These are phyloP conservation scores for Capronia americana DNA, from an alignment of 2,329 filamentous ascomycete species.

Conservation along the genomic window DNA sequence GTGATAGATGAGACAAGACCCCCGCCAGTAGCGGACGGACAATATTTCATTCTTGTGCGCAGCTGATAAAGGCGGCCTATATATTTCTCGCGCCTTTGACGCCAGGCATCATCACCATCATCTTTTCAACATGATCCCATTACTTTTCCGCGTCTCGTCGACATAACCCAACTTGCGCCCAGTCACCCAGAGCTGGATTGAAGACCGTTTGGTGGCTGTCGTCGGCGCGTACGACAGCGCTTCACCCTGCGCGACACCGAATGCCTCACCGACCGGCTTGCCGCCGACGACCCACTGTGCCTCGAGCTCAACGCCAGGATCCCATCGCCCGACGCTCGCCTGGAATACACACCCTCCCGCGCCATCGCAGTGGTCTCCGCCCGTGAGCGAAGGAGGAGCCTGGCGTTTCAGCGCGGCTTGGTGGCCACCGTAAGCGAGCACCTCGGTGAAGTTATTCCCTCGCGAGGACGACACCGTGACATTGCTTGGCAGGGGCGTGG, in stretches of 20 bases:
- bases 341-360: slow-evolving; percentile 9
- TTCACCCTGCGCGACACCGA: slow-evolving; percentile 18
- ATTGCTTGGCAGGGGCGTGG: slow-evolving; percentile 17
- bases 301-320: slow-evolving; percentile 26
- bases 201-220: slow-evolving; percentile 9
- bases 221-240: slow-evolving; percentile 17
- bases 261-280: slow-evolving; percentile 20
- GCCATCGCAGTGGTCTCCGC: background rate
- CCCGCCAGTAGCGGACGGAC: too few relatives aligned
- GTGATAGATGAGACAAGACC: too few relatives aligned
- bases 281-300: slow-evolving; percentile 26
- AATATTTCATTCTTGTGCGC: background rate
- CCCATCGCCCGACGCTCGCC: slow-evolving; percentile 27
- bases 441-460: slow-evolving; percentile 26
- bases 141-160: slow-evolving; percentile 29
- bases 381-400: slow-evolving; percentile 17
- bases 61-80: background rate
- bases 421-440: slow-evolving; percentile 22
- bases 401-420: slow-evolving; percentile 26
- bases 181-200: slow-evolving; percentile 25
- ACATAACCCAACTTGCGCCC: slow-evolving; percentile 24
- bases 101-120: slow-evolving; percentile 4
- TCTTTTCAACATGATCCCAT: slow-evolving; percentile 9
- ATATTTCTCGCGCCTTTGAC: background rate
- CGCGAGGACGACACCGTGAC: slow-evolving; percentile 19